A percentile compares a stretch with the other conserved stretches of the same genome.
These are phyloP conservation scores for Hericium erinaceus DNA, from an alignment of 768 basidiomycete species.

Conservation along the genomic window DNA sequence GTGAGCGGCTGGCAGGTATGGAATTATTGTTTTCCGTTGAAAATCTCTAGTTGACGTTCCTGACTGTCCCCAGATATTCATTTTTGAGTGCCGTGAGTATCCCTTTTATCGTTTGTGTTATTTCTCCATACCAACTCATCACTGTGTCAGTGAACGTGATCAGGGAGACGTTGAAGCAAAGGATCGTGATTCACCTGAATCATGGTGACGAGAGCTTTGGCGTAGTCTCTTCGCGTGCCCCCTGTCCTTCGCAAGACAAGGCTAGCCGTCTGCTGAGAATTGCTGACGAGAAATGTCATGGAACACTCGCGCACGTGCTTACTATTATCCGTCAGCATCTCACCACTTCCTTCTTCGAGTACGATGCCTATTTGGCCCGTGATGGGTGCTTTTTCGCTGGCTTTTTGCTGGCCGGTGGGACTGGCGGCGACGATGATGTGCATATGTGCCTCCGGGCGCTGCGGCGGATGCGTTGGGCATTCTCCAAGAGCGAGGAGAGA, in stretches of 20 bases:
- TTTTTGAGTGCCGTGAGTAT: constrained; percentile 79
- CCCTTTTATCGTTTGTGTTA: constrained; percentile 5
- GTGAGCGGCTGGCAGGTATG: constrained; percentile 82
- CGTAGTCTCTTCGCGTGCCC: constrained; percentile 14
- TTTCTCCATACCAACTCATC: neutral
- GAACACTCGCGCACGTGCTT: constrained; percentile 38
- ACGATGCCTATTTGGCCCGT: constrained; percentile 78
- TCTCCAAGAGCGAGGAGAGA: constrained; percentile 64
- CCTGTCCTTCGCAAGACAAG: constrained; percentile 16
- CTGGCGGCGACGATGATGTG: constrained; percentile 42
- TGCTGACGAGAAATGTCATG: constrained; percentile 33
- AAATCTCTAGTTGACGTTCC: neutral
- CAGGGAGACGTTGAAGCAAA: constrained; percentile 71
- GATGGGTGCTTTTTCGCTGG: constrained; percentile 90
- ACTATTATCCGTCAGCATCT: constrained; percentile 37
- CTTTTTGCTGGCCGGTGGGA: constrained; percentile 54
- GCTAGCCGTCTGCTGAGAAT: constrained; percentile 32
- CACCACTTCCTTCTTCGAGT: constrained; percentile 60
- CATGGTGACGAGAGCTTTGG: constrained; percentile 2
- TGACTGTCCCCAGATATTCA: constrained; percentile 51
- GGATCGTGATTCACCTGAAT: constrained; percentile 25
- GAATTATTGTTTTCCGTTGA: constrained; percentile 1
- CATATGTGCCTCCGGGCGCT: constrained; percentile 62
- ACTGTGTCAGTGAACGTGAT: constrained; percentile 63
- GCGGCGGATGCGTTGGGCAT: constrained; percentile 76